These are phyloP conservation scores for Aureobasidium subglaciale DNA, from an alignment of 2,329 filamentous ascomycete genomes.

Conservation along the genomic window DNA sequence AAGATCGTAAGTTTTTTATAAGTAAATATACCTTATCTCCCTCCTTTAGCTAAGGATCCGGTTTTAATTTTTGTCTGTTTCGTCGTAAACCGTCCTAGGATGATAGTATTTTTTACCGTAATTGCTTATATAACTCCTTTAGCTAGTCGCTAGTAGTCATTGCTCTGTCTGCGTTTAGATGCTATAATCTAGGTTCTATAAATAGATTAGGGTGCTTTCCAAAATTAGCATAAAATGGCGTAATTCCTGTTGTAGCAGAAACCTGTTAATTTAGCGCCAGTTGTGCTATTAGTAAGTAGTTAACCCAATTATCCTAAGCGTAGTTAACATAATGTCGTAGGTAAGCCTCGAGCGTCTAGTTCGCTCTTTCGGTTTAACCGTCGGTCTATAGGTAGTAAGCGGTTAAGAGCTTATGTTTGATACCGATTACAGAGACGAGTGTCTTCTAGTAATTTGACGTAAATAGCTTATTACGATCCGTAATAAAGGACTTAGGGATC, in stretches of 20 bases:
- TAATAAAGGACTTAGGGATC: slow-evolving; percentile 19
- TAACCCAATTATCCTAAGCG: slow-evolving; percentile 21
- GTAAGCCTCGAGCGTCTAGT: slow-evolving; percentile 23
- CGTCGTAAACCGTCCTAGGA: slow-evolving; percentile 2
- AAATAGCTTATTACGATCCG: slow-evolving; percentile 22
- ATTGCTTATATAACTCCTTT: slow-evolving; percentile 8
- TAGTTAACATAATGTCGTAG: slow-evolving; percentile 22
- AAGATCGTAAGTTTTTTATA: slow-evolving; percentile 15
- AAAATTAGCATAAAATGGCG: slow-evolving; percentile 21
- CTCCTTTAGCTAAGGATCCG: slow-evolving; percentile 17
- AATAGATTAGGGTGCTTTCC: slow-evolving; percentile 12
- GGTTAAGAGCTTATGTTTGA: slow-evolving; percentile 22
- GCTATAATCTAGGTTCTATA: not conserved
- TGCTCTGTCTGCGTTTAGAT: slow-evolving; percentile 6
- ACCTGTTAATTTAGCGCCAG: slow-evolving; percentile 21
- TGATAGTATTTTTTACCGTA: slow-evolving; percentile 9
- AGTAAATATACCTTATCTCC: slow-evolving; percentile 20
- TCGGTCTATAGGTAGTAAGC: slow-evolving; percentile 25
- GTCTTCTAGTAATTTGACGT: slow-evolving; percentile 21
- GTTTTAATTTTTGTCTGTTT: slow-evolving; percentile 1
- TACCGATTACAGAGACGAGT: slow-evolving; percentile 17
- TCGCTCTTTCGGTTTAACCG: slow-evolving; percentile 23
- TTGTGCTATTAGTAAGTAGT: slow-evolving; percentile 21
- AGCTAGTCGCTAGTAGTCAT: slow-evolving; percentile 1
- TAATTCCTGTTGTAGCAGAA: slow-evolving; percentile 16